Evolutionary conservation across 352 stramenopile species (phyloP).

Genomic region (Thalassiosira sp.): DNA sequence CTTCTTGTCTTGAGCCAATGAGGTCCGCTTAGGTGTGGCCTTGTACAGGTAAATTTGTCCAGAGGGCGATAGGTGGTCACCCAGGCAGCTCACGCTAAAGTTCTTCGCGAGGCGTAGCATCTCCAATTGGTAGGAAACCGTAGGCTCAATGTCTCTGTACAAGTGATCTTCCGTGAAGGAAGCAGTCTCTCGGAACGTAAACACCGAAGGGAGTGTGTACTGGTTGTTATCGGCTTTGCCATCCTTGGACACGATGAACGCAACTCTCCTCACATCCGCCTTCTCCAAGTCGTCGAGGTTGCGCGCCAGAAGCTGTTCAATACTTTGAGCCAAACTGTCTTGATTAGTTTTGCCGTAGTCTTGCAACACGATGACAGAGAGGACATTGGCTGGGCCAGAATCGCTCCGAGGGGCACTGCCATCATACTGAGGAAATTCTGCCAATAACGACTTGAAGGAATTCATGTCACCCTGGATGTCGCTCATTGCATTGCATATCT

Average conservation of each 20-base stretch:
- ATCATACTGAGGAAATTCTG: slow-evolving; percentile 78
- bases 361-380: slow-evolving; percentile 82
- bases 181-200: slow-evolving; percentile 86
- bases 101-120: slow-evolving; percentile 93
- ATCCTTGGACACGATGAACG: slow-evolving; percentile 78
- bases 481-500: slow-evolving; percentile 87
- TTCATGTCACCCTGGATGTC: slow-evolving; percentile 60
- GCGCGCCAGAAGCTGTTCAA: slow-evolving; percentile 66
- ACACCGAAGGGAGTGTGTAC: slow-evolving; percentile 81
- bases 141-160: slow-evolving; percentile 97
- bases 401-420: slow-evolving; percentile 35
- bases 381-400: slow-evolving; percentile 81
- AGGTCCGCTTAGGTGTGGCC: slow-evolving; percentile 90
- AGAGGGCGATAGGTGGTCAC: slow-evolving; percentile 87
- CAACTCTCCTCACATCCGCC: slow-evolving; percentile 81
- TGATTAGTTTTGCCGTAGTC: slow-evolving; percentile 53
- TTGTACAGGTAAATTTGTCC: slow-evolving; percentile 98
- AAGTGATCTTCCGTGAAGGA: slow-evolving; percentile 97
- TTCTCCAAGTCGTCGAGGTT: slow-evolving; percentile 67
- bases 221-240: slow-evolving; percentile 42
- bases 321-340: slow-evolving; percentile 58
- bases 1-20: slow-evolving; percentile 84
- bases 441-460: slow-evolving; percentile 64
- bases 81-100: slow-evolving; percentile 94
- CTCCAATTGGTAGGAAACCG: slow-evolving; percentile 97